These are phyloP conservation scores for Fagopyrum tataricum DNA, from an alignment of 148 eudicot genomes.

Conservation along the genomic window DNA sequence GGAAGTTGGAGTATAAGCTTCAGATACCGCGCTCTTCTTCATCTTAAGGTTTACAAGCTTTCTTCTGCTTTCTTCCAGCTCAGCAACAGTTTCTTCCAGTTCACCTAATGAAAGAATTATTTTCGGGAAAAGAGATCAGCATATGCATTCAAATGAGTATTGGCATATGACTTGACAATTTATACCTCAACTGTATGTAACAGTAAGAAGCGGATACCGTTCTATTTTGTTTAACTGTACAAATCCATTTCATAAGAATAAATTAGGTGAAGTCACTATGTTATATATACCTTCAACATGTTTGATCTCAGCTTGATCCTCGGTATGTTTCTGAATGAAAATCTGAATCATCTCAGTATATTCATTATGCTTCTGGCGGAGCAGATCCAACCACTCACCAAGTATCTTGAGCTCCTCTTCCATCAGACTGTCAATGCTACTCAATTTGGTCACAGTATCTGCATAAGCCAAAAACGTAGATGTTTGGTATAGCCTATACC, in stretches of 20 bases:
- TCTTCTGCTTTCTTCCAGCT: conserved; percentile 95
- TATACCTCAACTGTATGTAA: not conserved
- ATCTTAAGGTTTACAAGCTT: conserved; percentile 76
- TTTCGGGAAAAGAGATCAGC: not conserved
- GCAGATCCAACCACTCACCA: conserved; percentile 45
- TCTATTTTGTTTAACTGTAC: not conserved
- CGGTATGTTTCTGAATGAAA: conserved; percentile 42
- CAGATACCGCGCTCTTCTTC: conserved; percentile 68
- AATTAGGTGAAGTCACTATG: conserved; percentile 5
- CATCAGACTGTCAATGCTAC: conserved; percentile 51
- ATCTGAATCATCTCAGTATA: conserved; percentile 53
- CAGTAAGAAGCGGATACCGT: not conserved
- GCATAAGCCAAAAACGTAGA: conserved; percentile 18
- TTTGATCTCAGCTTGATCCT: conserved; percentile 68
- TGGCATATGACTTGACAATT: not conserved
- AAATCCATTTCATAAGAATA: not conserved
- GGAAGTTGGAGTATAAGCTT: conserved; percentile 40
- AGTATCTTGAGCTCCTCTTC: conserved; percentile 57
- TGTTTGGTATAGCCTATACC: not conserved
- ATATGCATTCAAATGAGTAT: not conserved
- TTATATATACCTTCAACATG: conserved; percentile 50
- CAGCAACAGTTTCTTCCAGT: conserved; percentile 70
- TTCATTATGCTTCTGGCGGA: conserved; percentile 62
- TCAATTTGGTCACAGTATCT: conserved; percentile 42
- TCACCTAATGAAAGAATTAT: conserved; percentile 43